phyloP scores from a whole-genome alignment of 2,329 filamentous ascomycete genomes.

The Aphanocladium album region DNA sequence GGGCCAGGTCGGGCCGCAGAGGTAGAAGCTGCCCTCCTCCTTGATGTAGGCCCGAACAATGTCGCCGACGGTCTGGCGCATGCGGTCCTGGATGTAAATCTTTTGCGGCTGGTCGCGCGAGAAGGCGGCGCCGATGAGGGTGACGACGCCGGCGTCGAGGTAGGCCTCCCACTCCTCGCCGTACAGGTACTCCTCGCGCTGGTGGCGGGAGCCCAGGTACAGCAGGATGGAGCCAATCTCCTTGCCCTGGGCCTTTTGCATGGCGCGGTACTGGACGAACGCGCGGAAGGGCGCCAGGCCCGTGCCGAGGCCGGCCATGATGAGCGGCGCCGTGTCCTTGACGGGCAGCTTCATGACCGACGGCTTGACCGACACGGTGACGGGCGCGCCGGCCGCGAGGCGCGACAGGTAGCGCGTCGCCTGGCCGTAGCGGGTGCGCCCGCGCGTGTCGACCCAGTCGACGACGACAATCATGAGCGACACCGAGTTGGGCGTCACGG shows the following conservation, averaged over 20 bases:
- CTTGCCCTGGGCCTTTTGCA: conserved; percentile 96
- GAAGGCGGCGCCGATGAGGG: conserved; percentile 87
- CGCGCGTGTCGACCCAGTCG: conserved; percentile 84
- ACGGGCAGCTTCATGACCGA: conserved; percentile 98
- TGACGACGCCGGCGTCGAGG: conserved; percentile 90
- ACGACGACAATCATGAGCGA: conserved; percentile 96
- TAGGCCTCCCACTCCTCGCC: conserved; percentile 99
- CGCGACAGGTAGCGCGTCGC: conserved; percentile 83
- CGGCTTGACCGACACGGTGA: conserved; percentile 93
- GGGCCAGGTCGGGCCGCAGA: conserved; percentile 97
- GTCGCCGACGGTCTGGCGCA: conserved; percentile 79
- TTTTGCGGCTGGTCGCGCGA: conserved; percentile 95
- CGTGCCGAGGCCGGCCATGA: conserved; percentile 98
- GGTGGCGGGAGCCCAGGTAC: conserved; percentile 95
- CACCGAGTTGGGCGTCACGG: conserved; percentile 84
- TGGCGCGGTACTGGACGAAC: conserved; percentile 95
- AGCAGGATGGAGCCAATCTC: conserved; percentile 88
- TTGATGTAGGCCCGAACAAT: conserved; percentile 83
- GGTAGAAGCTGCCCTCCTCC: conserved; percentile 89
- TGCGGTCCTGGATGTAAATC: conserved; percentile 98
- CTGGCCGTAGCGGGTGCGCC: conserved; percentile 86
- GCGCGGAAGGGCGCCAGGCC: conserved; percentile 98
- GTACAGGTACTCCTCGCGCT: conserved; percentile 97
- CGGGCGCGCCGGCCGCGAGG: conserved; percentile 67
- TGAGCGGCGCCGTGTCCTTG: conserved; percentile 83